These are phyloP conservation scores for Lachnellula suecica DNA, from an alignment of 2,329 filamentous ascomycete genomes.

Conservation along the genomic window DNA sequence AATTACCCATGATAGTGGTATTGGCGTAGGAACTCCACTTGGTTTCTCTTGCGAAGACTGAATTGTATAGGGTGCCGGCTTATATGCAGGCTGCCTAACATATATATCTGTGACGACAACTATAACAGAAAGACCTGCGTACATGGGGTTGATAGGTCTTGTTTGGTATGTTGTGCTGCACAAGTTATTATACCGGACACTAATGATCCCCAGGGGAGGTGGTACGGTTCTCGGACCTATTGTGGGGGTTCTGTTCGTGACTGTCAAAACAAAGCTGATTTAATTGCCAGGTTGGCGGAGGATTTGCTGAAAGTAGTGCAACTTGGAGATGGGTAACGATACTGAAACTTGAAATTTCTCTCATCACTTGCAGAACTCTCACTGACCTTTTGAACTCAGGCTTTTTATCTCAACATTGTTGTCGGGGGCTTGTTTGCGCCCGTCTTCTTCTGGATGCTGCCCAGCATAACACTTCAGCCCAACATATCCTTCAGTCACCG, in stretches of 20 bases:
- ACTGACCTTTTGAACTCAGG: no score
- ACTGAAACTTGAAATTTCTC: no score
- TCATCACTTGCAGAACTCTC: no score
- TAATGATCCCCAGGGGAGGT: no score
- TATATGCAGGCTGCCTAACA: slow-evolving; percentile 46
- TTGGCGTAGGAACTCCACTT: no score
- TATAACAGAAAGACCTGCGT: slow-evolving; percentile 36
- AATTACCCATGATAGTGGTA: no score
- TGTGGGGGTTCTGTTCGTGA: slow-evolving; percentile 46
- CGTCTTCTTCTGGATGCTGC: slow-evolving; percentile 39
- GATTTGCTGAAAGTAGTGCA: no score
- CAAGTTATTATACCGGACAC: no score
- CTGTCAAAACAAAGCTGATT: slow-evolving; percentile 45
- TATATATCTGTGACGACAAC: slow-evolving; percentile 40
- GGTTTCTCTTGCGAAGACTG: no score
- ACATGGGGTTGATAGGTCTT: slow-evolving; percentile 34
- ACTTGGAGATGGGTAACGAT: no score
- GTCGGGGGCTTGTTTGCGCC: slow-evolving; percentile 40
- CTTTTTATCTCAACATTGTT: slow-evolving; percentile 57
- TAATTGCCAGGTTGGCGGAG: no score
- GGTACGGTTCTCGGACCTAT: slow-evolving; percentile 48
- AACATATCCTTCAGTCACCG: slow-evolving; percentile 23
- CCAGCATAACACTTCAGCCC: slow-evolving; percentile 32
- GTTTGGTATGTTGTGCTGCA: slow-evolving; percentile 46
- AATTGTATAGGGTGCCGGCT: slow-evolving; percentile 44